A percentile compares a stretch with the other conserved stretches of the same genome.
Evolutionary conservation across 2,329 filamentous ascomycete genomes (phyloP).

Genomic region (Ceratocystis eucalypticola): DNA sequence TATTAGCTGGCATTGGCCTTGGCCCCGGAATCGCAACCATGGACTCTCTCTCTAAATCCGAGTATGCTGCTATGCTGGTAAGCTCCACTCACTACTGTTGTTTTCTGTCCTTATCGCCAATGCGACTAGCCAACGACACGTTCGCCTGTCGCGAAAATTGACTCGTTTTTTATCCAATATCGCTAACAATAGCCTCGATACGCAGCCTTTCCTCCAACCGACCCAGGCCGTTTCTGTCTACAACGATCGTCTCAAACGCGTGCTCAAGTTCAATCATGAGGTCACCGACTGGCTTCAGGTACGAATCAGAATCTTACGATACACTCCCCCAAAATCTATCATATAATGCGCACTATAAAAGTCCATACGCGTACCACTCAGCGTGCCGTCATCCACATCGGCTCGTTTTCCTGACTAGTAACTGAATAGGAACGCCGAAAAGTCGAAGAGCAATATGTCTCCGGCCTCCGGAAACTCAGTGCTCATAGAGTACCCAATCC

Average conservation of each 20-base stretch:
- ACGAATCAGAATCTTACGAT: constrained; percentile 25
- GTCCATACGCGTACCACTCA: neutral
- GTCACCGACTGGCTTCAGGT: constrained; percentile 97
- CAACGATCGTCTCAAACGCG: constrained; percentile 76
- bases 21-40: constrained; percentile 39
- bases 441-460: constrained; percentile 80
- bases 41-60: constrained; percentile 68
- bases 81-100: constrained; percentile 27
- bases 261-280: constrained; percentile 72
- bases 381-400: neutral
- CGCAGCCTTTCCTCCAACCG: constrained; percentile 66
- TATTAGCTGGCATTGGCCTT: neutral
- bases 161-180: neutral
- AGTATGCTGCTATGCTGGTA: constrained; percentile 93
- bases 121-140: neutral
- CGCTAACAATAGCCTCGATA: constrained; percentile 6
- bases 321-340: neutral
- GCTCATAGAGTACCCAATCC: constrained; percentile 61
- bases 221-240: constrained; percentile 67
- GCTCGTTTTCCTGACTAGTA: neutral
- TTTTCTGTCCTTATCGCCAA: neutral
- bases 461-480: constrained; percentile 66
- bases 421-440: constrained; percentile 69
- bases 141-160: neutral
- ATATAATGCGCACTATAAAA: neutral